Evolutionary conservation across 2,329 filamentous ascomycete species (phyloP), one percentile per base, ranked within the genome.

Genomic region (Pyrenochaeta sp.): DNA sequence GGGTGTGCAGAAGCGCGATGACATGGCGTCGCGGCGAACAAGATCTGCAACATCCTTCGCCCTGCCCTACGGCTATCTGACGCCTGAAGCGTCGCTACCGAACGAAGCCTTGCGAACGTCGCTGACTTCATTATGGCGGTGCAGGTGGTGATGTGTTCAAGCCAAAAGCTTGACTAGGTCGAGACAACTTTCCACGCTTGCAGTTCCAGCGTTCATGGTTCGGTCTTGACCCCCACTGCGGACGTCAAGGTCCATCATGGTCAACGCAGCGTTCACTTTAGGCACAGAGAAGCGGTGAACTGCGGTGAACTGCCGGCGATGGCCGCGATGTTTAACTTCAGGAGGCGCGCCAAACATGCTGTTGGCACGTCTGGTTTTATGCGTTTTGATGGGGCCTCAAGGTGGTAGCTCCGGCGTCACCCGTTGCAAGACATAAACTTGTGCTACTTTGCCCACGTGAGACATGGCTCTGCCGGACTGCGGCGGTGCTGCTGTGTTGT

Each of bases 1-100:
- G 62, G 68, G 62, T 70, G 59, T 59, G 69, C 67, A 71, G 67
- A 72, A 73, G 75, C 72, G 71, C 67, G 71, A 75, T 75, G 73
- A 77, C 72, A 66, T 77, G 75, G 75, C 72, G 65, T 62, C 64
- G 71, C 71, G 63, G 72, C 71, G 73, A 74, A 75, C 70, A 74
- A 77, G 75, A 77, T 78, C 74, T 75, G 72, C 75, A 75, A 59
- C 69, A 72, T 71, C 67, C 68, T 71, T 69, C 68, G 68, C 70
- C 68, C 69, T 72, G 68, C 66, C 70, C 64, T 69, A 66, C 73
- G 70, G 72, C 60, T 71, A 72, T 72, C 71, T 72, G 66, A 71
- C 69, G 71, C 71, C 72, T 71, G 64, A 64, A 62, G 58, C 57
- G 63, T 72, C 71, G 70, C 68, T 73, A 75, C 72, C 72, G 69